phyloP scores from a whole-genome alignment of 305 asterid species.

The Solanum hybrid region DNA sequence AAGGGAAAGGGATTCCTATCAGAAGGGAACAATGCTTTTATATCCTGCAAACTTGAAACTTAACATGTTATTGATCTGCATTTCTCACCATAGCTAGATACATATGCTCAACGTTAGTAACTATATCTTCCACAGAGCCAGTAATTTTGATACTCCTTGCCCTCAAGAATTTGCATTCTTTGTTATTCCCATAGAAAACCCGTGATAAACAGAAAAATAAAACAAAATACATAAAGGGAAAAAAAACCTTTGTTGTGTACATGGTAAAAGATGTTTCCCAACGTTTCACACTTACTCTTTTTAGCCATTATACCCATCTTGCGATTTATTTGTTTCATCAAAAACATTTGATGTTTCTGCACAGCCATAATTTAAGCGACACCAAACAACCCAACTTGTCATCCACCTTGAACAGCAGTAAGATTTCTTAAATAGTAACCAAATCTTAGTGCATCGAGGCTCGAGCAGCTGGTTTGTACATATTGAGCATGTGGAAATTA shows the following conservation, averaged over 20 bases:
- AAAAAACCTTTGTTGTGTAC: background rate
- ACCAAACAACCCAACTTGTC: background rate
- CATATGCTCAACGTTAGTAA: background rate
- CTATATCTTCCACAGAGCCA: background rate
- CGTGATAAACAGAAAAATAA: background rate
- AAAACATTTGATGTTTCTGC: background rate
- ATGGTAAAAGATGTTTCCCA: background rate
- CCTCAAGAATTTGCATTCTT: background rate
- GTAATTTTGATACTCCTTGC: background rate
- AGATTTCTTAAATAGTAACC: background rate
- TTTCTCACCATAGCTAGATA: background rate
- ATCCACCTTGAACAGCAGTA: background rate
- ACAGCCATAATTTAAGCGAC: background rate
- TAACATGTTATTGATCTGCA: background rate
- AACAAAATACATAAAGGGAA: background rate
- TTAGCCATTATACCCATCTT: constrained; percentile 1
- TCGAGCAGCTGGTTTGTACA: background rate
- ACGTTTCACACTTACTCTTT: background rate
- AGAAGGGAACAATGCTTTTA: constrained; percentile 81
- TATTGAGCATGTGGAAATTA: background rate
- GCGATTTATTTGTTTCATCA: background rate
- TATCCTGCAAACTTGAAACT: constrained; percentile 39
- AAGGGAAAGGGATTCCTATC: constrained; percentile 88
- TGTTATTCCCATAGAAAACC: background rate
- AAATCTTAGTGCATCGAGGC: background rate